Base-by-base conservation (phyloP, 768 basidiomycete genomes). In the Auriculariales sp. region DNA sequence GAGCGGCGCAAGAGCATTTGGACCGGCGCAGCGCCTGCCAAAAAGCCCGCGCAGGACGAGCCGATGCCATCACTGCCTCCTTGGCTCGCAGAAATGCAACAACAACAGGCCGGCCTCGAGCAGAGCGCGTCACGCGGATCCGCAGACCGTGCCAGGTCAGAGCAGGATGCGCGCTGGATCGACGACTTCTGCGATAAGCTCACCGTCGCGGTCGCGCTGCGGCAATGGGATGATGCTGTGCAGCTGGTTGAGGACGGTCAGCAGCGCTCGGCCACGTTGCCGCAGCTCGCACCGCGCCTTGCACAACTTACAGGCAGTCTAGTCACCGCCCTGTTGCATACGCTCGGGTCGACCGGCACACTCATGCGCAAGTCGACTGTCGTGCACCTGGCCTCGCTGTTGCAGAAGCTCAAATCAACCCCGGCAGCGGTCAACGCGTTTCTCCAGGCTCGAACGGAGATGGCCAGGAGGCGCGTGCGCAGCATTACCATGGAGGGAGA, bases 151-250 rank as follows among this genome's bases (percentile, higher is more conserved):
- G 75, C 79, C 1, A 83, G 86, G 59, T 72, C 74, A 0, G 89
- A 92, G 54, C 74, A 79, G 46, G 91, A 95, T 62, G 69, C 79
- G 1, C 77, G 82, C n/a, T 95, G 84, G 79, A 76, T 86, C 10
- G 80, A 83, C 39, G 92, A 97, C 49, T 94, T 88, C 71, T 79
- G 85, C 3, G 95, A 99, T 58, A 81, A 93, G 36, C 66, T 97
- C 22, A 87, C 87, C 0, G 91, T 98, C 3, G 79, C 91, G 1
- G 92, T 97, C 51, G 85, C 93, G 1, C 68, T 92, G 42, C 75
- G 87, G 46, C 78, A 88, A 54, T 98, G 93, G 87, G 78, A 83
- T 35, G 79, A 83, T 55, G 91, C 92, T 0, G 83, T 87, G n/a
- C 68, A 67, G 4, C 69, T 94, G 7, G 79, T 95, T 3, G 89